Percentiles rank a stretch among this genome's conserved stretches.
phyloP scores from a whole-genome alignment of 495 filamentous ascomycete species.

The Cenococcum geophilum region DNA sequence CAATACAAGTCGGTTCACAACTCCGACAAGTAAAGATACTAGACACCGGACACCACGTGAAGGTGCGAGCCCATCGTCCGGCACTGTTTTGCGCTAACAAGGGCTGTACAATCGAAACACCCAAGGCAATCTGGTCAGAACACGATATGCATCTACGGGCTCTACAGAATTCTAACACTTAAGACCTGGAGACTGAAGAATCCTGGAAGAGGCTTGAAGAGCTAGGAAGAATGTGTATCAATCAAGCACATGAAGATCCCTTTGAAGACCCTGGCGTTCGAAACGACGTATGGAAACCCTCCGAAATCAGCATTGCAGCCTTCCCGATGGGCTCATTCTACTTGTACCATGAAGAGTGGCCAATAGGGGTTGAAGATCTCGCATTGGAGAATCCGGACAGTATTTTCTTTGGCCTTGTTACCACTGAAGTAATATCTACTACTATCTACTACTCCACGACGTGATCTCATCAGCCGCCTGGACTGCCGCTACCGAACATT shows the following conservation, averaged over 20 bases:
- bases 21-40: no score
- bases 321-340: neutral
- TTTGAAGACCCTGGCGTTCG: neutral
- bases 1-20: no score
- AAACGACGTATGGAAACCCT: neutral
- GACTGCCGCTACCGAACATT: neutral
- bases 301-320: neutral
- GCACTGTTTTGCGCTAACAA: no score
- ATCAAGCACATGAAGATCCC: neutral
- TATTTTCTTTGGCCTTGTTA: neutral
- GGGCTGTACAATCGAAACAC: no score
- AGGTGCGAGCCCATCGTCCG: no score
- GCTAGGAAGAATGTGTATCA: neutral
- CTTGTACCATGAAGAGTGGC: neutral
- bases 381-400: neutral
- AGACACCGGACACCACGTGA: no score
- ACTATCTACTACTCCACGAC: neutral
- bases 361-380: neutral
- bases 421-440: neutral
- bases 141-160: no score
- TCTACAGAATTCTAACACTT: no score
- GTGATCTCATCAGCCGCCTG: neutral
- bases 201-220: neutral
- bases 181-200: no score
- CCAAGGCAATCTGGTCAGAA: no score